These are phyloP conservation scores for Dendrobium chrysotoxum DNA, from an alignment of 106 monocot species.

Conservation along the genomic window DNA sequence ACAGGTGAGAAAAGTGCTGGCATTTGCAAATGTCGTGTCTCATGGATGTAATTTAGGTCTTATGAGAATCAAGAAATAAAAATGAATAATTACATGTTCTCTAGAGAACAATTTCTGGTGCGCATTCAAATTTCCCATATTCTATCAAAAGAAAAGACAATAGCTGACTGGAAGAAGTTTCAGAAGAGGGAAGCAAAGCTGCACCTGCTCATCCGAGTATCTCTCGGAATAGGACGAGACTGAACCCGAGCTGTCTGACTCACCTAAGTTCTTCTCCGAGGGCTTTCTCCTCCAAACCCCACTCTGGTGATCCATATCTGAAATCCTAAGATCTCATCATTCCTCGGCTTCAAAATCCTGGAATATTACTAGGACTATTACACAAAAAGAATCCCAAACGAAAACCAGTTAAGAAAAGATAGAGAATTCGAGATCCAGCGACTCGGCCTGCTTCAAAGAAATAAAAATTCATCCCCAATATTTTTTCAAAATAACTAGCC, in stretches of 20 bases:
- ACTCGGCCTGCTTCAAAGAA: not conserved
- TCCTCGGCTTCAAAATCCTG: not conserved
- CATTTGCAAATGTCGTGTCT: not conserved
- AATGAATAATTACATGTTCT: not conserved
- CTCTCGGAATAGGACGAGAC: conserved; percentile 46
- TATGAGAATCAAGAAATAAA: not conserved
- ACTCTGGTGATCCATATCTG: conserved; percentile 65
- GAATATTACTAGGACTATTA: not conserved
- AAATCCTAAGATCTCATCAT: not conserved
- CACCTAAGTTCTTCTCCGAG: conserved; percentile 62
- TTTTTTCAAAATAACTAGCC: not conserved
- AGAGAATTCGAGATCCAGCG: not conserved
- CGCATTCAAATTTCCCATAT: not conserved
- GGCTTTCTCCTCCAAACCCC: conserved; percentile 70
- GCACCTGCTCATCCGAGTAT: conserved; percentile 70
- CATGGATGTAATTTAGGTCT: not conserved
- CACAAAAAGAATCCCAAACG: not conserved
- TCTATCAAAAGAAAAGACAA: not conserved
- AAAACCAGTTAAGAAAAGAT: not conserved
- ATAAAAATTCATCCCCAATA: not conserved
- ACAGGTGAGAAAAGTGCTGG: not conserved
- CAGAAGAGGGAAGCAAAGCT: not conserved
- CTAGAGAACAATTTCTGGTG: not conserved
- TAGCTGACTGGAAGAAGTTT: not conserved
- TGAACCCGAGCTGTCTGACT: conserved; percentile 76